Conservation (phyloP, 202 grass and related monocot genomes). For the Musa balbisiana region DNA sequence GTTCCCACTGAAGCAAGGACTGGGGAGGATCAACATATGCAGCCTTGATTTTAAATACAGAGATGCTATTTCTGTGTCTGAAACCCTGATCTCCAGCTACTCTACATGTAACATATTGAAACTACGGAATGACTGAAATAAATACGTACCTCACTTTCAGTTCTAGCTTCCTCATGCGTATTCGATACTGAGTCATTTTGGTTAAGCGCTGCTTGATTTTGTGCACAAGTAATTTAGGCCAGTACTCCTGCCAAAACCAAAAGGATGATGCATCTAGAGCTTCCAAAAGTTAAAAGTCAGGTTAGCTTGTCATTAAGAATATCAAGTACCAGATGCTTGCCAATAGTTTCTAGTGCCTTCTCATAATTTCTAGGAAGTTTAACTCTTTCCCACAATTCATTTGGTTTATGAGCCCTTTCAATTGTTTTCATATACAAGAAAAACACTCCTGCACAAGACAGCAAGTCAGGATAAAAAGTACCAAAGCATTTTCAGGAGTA, state of each 20-base stretch:
- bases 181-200: slow-evolving; percentile 97
- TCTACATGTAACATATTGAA: not conserved
- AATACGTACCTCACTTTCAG: slow-evolving; percentile 82
- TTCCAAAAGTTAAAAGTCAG: not conserved
- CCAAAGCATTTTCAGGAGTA: not conserved
- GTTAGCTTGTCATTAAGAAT: not conserved
- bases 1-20: no score
- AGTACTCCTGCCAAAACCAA: slow-evolving; percentile 57
- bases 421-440: slow-evolving; percentile 96
- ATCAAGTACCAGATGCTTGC: slow-evolving; percentile 36
- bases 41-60: no score
- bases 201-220: slow-evolving; percentile 84
- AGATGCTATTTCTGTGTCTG: no score
- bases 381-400: slow-evolving; percentile 87
- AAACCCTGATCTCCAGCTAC: not conserved
- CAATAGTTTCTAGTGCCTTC: slow-evolving; percentile 66
- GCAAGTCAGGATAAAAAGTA: not conserved
- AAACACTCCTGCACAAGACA: slow-evolving; percentile 58
- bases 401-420: slow-evolving; percentile 89
- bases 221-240: slow-evolving; percentile 91
- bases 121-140: not conserved
- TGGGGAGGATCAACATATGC: no score
- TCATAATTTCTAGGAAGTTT: slow-evolving; percentile 90
- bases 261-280: not conserved
- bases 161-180: slow-evolving; percentile 90